phyloP scores from a whole-genome alignment of 176 grass and related monocot species.

The Olyra latifolia region DNA sequence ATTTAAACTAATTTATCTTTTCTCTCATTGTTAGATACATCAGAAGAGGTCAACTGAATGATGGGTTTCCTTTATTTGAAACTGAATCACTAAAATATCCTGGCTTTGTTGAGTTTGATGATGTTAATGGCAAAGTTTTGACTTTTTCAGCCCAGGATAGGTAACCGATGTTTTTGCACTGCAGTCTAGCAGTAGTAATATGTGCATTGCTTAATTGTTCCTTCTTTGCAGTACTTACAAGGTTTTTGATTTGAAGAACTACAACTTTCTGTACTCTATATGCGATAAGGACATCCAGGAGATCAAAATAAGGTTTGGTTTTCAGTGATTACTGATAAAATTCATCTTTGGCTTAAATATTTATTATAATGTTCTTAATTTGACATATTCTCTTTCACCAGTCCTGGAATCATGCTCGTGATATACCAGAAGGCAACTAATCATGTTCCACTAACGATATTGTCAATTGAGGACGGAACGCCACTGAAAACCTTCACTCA shows the following conservation, averaged over 20 bases:
- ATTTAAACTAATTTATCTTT: background rate
- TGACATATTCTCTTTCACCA: constrained; percentile 17
- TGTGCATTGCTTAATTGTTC: constrained; percentile 25
- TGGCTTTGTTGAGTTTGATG: constrained; percentile 87
- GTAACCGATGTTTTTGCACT: constrained; percentile 30
- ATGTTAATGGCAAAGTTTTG: constrained; percentile 83
- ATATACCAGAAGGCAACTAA: constrained; percentile 51
- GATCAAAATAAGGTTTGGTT: constrained; percentile 78
- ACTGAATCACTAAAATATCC: constrained; percentile 76
- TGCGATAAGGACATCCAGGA: constrained; percentile 68
- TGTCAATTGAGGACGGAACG: constrained; percentile 76
- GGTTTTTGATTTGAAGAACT: constrained; percentile 86
- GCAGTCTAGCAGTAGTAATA: background rate
- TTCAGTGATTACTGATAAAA: background rate
- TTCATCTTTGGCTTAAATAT: constrained; percentile 21
- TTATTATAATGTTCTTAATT: constrained; percentile 25
- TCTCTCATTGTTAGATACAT: constrained; percentile 45
- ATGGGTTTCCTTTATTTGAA: constrained; percentile 74
- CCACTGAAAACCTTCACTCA: constrained; percentile 66
- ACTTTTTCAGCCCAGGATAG: constrained; percentile 70
- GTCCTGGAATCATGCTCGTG: constrained; percentile 78
- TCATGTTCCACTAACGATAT: constrained; percentile 55
- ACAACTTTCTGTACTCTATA: constrained; percentile 74
- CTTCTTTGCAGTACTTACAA: constrained; percentile 65
- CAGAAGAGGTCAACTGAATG: constrained; percentile 61